Evolutionary conservation across 1,139 yeast genomes (phyloP).

Genomic region (Geotrichum candidum): DNA sequence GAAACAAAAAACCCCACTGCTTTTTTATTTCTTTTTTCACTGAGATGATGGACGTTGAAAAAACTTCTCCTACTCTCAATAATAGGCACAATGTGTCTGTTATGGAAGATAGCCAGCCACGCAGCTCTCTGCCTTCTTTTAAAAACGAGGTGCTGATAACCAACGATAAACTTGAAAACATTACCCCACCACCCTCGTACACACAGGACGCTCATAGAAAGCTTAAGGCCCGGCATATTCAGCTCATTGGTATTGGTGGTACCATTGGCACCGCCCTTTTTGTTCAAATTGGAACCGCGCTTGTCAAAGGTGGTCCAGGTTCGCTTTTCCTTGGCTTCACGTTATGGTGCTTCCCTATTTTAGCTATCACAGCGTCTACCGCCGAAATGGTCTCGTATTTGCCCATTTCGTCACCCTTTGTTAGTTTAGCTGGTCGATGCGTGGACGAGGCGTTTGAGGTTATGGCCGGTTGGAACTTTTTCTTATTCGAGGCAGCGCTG

Average conservation of each 20-base stretch:
- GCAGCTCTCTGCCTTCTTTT: not conserved
- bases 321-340: constrained; percentile 62
- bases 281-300: constrained; percentile 67
- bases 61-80: not conserved
- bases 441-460: constrained; percentile 68
- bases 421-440: constrained; percentile 50
- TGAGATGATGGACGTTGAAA: not conserved
- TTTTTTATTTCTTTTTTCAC: not conserved
- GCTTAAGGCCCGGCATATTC: constrained; percentile 42
- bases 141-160: not conserved
- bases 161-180: not conserved
- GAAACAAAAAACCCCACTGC: not conserved
- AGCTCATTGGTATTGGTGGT: constrained; percentile 77
- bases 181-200: not conserved
- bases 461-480: constrained; percentile 76
- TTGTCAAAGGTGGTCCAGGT: constrained; percentile 71
- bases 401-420: constrained; percentile 65
- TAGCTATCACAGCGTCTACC: constrained; percentile 62
- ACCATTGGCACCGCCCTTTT: constrained; percentile 77
- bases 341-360: constrained; percentile 55
- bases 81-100: not conserved
- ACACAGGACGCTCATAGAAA: constrained; percentile 12
- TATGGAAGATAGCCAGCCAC: not conserved
- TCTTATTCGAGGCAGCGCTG: constrained; percentile 67
- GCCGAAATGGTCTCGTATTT: constrained; percentile 81